These are phyloP conservation scores for Aspergillus sclerotioniger DNA, from an alignment of 495 filamentous ascomycete genomes.

Conservation along the genomic window DNA sequence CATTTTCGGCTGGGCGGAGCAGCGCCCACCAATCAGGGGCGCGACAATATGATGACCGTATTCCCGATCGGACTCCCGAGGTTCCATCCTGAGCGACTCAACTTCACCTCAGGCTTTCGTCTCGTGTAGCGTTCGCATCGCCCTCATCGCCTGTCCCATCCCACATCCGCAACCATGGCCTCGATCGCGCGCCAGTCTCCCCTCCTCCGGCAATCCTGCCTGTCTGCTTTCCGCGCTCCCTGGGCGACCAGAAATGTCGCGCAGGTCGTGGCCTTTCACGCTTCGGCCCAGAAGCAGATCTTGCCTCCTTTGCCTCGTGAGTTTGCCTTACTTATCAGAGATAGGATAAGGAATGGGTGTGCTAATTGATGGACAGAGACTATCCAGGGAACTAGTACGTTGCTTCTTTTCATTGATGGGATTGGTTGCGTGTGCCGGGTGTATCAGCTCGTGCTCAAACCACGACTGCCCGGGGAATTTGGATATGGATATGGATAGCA, in stretches of 20 bases:
- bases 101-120: constrained; percentile 34
- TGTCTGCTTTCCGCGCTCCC: constrained; percentile 39
- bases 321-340: too few species aligned
- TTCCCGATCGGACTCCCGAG: constrained; percentile 48
- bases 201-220: constrained; percentile 37
- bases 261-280: constrained; percentile 68
- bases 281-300: constrained; percentile 62
- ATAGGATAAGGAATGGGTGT: too few species aligned
- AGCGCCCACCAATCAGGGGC: constrained; percentile 41
- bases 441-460: neutral
- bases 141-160: neutral
- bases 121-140: constrained; percentile 20
- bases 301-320: constrained; percentile 68
- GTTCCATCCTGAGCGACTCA: constrained; percentile 25
- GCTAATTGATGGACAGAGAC: constrained; percentile 68
- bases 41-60: constrained; percentile 42
- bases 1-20: constrained; percentile 46
- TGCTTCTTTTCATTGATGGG: too few species aligned
- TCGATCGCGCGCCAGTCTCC: constrained; percentile 42
- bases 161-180: constrained; percentile 34
- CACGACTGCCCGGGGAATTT: neutral
- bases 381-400: constrained; percentile 76
- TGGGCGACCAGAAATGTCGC: constrained; percentile 37
- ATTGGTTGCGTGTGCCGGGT: too few species aligned
- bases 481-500: neutral